Evolutionary conservation across 352 stramenopile species (phyloP).

Genomic region (Phytopythium delawarense): DNA sequence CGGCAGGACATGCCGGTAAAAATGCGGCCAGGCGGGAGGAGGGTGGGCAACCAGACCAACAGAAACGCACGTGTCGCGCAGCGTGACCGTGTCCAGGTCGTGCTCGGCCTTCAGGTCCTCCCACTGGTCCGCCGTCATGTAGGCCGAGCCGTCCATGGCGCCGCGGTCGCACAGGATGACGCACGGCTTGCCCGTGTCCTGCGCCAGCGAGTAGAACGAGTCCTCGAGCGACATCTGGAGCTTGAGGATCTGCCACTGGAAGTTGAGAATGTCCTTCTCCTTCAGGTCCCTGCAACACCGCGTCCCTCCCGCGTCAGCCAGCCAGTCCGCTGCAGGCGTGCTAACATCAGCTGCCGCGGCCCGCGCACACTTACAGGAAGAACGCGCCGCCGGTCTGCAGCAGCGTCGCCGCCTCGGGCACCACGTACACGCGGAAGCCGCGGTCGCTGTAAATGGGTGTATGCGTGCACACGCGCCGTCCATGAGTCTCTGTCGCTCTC

Average conservation of each 20-base stretch:
- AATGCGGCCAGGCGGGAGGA: not conserved
- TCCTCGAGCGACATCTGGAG: slow-evolving; percentile 84
- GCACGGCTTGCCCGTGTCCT: slow-evolving; percentile 75
- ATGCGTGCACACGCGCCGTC: not conserved
- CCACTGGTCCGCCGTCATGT: slow-evolving; percentile 91
- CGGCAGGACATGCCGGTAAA: not conserved
- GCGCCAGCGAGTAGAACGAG: slow-evolving; percentile 77
- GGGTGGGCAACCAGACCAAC: not conserved
- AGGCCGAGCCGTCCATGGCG: slow-evolving; percentile 94
- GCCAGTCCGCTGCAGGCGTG: not conserved
- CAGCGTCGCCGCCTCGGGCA: slow-evolving; percentile 94
- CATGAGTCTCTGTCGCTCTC: not conserved
- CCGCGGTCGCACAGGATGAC: slow-evolving; percentile 96
- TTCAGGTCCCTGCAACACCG: slow-evolving; percentile 52
- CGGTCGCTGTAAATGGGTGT: slow-evolving; percentile 47
- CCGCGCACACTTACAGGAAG: slow-evolving; percentile 56
- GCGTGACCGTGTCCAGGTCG: slow-evolving; percentile 80
- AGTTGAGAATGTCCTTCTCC: slow-evolving; percentile 81
- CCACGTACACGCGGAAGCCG: slow-evolving; percentile 93
- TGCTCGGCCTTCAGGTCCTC: slow-evolving; percentile 76
- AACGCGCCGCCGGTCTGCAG: slow-evolving; percentile 92
- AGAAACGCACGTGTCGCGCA: slow-evolving; percentile 67
- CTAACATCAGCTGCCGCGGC: not conserved
- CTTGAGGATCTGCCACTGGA: slow-evolving; percentile 85
- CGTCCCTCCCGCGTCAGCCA: not conserved